Percentiles rank a stretch among this genome's conserved stretches.
Evolutionary conservation across 352 stramenopile genomes (phyloP).

Genomic region (Phytophthora fragariae): DNA sequence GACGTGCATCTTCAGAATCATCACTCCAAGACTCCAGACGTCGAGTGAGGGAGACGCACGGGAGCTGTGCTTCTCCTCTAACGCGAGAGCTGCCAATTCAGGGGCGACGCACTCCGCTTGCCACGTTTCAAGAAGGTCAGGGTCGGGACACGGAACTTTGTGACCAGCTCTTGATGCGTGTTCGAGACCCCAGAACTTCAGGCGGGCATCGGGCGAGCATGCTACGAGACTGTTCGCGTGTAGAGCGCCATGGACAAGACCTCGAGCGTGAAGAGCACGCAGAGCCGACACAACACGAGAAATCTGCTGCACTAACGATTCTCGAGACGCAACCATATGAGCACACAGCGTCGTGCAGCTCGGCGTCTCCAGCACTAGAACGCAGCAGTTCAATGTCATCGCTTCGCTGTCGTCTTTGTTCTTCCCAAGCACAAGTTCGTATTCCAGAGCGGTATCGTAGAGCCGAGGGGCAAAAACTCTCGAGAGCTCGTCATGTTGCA

Average conservation of each 20-base stretch:
- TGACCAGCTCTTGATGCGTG: slow-evolving; percentile 43
- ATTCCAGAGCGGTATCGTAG: slow-evolving; percentile 47
- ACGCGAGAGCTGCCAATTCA: slow-evolving; percentile 50
- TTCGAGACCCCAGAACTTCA: slow-evolving; percentile 66
- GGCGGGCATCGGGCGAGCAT: slow-evolving; percentile 39
- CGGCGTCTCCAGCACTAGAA: slow-evolving; percentile 54
- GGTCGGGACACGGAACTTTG: slow-evolving; percentile 17
- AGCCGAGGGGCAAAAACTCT: slow-evolving; percentile 46
- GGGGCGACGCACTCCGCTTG: slow-evolving; percentile 53
- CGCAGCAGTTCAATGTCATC: slow-evolving; percentile 53
- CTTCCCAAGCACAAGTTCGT: slow-evolving; percentile 19
- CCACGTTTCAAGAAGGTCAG: slow-evolving; percentile 14
- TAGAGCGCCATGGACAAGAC: slow-evolving; percentile 64
- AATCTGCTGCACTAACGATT: slow-evolving; percentile 48
- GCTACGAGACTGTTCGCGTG: slow-evolving; percentile 52
- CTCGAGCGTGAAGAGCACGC: slow-evolving; percentile 51
- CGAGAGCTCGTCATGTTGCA: slow-evolving; percentile 42
- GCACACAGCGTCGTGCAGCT: slow-evolving; percentile 47
- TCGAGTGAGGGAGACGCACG: slow-evolving; percentile 53
- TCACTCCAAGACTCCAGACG: slow-evolving; percentile 67
- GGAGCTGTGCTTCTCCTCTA: slow-evolving; percentile 32
- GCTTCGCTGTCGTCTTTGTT: background rate
- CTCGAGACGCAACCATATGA: slow-evolving; percentile 34
- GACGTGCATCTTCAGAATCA: slow-evolving; percentile 67
- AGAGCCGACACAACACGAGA: slow-evolving; percentile 47